phyloP scores from a whole-genome alignment of 2,329 filamentous ascomycete species.

The Neobulgaria alba region DNA sequence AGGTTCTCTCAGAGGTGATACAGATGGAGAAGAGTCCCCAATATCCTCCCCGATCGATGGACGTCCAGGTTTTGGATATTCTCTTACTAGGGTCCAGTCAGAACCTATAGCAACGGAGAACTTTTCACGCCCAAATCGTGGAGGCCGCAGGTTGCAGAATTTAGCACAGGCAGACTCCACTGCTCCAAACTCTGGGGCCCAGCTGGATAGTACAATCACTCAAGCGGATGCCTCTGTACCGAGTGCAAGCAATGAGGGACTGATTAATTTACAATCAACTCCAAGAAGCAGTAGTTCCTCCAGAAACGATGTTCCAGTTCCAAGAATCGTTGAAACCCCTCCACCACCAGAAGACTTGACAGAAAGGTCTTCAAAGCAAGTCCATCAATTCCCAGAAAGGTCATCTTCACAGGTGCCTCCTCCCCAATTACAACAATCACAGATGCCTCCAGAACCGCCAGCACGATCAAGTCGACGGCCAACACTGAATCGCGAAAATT shows the following conservation, averaged over 20 bases:
- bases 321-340: slow-evolving; percentile 59
- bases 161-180: slow-evolving; percentile 12
- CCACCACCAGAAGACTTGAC: slow-evolving; percentile 29
- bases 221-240: slow-evolving; percentile 8
- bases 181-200: slow-evolving; percentile 6
- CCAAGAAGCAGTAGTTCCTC: slow-evolving; percentile 26
- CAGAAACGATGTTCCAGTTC: slow-evolving; percentile 34
- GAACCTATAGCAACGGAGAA: slow-evolving; percentile 56
- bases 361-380: slow-evolving; percentile 8
- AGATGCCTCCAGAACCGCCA: slow-evolving; percentile 35
- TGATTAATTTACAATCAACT: slow-evolving; percentile 24
- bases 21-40: slow-evolving; percentile 43
- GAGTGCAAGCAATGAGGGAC: too few species aligned
- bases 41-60: slow-evolving; percentile 39
- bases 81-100: slow-evolving; percentile 56
- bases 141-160: slow-evolving; percentile 21
- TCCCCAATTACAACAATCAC: slow-evolving; percentile 22
- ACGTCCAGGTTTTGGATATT: slow-evolving; percentile 31
- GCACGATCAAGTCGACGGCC: slow-evolving; percentile 39
- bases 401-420: slow-evolving; percentile 42
- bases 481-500: slow-evolving; percentile 27
- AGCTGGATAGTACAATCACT: slow-evolving; percentile 9
- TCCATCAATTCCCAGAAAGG: slow-evolving; percentile 40
- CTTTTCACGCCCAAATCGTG: slow-evolving; percentile 47
- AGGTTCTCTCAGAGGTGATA: slow-evolving; percentile 46